Evolutionary conservation across 305 asterid species (phyloP).

Genomic region (Coffea humblotiana): DNA sequence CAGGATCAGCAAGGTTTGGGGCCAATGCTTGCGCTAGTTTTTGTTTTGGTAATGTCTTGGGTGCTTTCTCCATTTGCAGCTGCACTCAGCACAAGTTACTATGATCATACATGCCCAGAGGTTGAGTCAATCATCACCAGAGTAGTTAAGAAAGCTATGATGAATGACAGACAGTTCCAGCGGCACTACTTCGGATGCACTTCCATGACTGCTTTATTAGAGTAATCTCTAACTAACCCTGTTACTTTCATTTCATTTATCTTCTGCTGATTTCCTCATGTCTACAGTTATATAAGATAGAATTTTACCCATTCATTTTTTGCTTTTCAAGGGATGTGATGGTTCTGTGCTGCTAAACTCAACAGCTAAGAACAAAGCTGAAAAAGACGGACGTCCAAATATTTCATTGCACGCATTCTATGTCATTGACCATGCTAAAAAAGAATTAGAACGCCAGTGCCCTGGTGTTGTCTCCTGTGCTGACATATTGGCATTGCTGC

Average conservation of each 20-base stretch:
- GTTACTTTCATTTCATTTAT: not conserved
- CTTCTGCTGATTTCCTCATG: not conserved
- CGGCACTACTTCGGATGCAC: conserved; percentile 43
- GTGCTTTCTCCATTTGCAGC: conserved; percentile 12
- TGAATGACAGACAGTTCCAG: conserved; percentile 42
- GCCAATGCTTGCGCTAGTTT: conserved; percentile 12
- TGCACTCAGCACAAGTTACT: conserved; percentile 30
- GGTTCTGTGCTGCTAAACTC: conserved; percentile 44
- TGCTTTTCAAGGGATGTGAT: conserved; percentile 41
- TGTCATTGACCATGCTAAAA: conserved; percentile 66
- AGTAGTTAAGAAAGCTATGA: conserved; percentile 32
- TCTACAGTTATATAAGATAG: not conserved
- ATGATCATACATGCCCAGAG: conserved; percentile 37
- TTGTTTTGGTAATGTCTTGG: conserved; percentile 13
- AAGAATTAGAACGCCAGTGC: conserved; percentile 59
- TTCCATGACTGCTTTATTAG: conserved; percentile 45
- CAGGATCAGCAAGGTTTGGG: not conserved
- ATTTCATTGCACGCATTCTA: conserved; percentile 44
- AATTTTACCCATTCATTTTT: not conserved
- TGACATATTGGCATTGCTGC: conserved; percentile 87
- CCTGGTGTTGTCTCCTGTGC: conserved; percentile 95
- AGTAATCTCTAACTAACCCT: conserved; percentile 1
- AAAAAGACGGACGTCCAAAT: conserved; percentile 45
- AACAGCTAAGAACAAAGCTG: conserved; percentile 29
- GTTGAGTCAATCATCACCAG: conserved; percentile 25